Evolutionary conservation across 202 grass and related monocot genomes (phyloP), one percentile per base, ranked within the genome.

Genomic region (Alloteropsis angusta): DNA sequence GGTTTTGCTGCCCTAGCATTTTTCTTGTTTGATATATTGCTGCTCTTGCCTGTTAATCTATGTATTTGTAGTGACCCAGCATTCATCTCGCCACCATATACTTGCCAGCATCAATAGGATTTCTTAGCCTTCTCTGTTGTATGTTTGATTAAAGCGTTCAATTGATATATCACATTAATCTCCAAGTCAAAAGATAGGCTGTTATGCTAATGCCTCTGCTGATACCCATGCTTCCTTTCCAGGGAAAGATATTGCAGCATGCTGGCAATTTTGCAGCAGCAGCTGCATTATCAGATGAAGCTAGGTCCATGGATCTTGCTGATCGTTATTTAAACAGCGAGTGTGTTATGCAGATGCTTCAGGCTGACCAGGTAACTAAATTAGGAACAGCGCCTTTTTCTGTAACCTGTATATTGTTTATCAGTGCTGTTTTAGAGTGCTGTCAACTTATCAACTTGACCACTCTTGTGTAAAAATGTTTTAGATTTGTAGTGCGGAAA

Each of bases 271-370:
- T 90, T 16, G 71, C 79, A 53, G 96, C 96, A 57, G 96, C 92
- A 43, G 90, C 96, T 53, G 82, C 86, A 47, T 89, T 99, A 75
- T 92, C 96, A 43, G 82, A 99, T 88, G 96, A 99, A 96, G 96
- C 96, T 79, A 96, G 92, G 82, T 91, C 88, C 21, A 93, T 99
- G 96, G 96, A 99, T 87, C 92, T 99, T 67, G 96, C 96, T 85
- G 96, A 99, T 81, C 96, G 96, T 48, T 99, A 99, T 77, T 90
- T 99, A 79, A 99, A 99, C 56, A 99, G 92, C 3, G 96, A 96
- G 46, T 96, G 96, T 85, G 96, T 99, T 85, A 96, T 93, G 88
- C 89, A 87, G 46, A 99, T 99, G 96, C 96, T 99, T 79, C 85
- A 96, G 80, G 96, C 96, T 80, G 96, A 99, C 48, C 90, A 99